Evolutionary conservation across 805 yeast species (phyloP).

Genomic region (Nematodospora valgi): DNA sequence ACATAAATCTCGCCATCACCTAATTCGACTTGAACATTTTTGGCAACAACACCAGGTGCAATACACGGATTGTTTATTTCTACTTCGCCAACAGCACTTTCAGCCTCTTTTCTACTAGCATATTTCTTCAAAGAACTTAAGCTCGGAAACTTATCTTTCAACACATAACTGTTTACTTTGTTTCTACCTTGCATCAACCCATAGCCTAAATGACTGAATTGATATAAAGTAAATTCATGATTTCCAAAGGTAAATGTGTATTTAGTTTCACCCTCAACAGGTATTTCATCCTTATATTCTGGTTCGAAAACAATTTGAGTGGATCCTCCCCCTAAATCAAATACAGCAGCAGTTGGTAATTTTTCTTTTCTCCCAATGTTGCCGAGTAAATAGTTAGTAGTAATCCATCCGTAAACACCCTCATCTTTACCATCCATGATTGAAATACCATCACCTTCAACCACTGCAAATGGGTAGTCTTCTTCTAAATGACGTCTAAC

Average conservation of each 20-base stretch:
- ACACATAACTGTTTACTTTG: constrained; percentile 65
- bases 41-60: constrained; percentile 69
- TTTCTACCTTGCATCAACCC: constrained; percentile 94
- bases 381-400: constrained; percentile 89
- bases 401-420: constrained; percentile 99
- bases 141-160: constrained; percentile 45
- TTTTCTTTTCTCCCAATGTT: constrained; percentile 82
- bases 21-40: constrained; percentile 58
- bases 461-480: constrained; percentile 90
- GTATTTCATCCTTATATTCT: constrained; percentile 54
- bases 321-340: constrained; percentile 97
- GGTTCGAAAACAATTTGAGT: constrained; percentile 99
- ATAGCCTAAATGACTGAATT: constrained; percentile 91
- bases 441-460: constrained; percentile 78
- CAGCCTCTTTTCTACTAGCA: constrained; percentile 22
- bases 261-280: constrained; percentile 88
- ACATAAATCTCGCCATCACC: constrained; percentile 41
- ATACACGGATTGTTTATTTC: constrained; percentile 78
- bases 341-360: constrained; percentile 90
- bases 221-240: constrained; percentile 77
- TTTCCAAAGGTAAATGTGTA: constrained; percentile 79
- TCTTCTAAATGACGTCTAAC: constrained; percentile 73
- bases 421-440: constrained; percentile 97
- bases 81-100: constrained; percentile 33
- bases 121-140: constrained; percentile 16